A percentile compares a stretch with the other conserved stretches of the same genome.
These are phyloP conservation scores for Spencermartinsiella ligniputridi DNA, from an alignment of 1,139 yeast species.

Conservation along the genomic window DNA sequence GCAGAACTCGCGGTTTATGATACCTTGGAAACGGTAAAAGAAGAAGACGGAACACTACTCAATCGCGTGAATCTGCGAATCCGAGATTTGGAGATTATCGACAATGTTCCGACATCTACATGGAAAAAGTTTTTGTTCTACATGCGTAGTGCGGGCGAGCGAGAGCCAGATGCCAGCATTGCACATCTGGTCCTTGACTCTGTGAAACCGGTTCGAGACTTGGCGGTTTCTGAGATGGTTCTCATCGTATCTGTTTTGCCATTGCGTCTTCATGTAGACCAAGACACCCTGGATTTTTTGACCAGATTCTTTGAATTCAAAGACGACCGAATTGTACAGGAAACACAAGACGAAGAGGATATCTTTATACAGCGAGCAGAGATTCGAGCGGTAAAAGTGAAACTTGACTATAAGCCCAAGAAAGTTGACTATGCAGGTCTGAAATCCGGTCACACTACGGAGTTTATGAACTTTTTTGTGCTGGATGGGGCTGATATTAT, in stretches of 20 bases:
- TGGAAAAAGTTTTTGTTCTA: constrained; percentile 85
- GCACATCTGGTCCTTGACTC: constrained; percentile 50
- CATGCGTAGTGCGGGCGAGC: constrained; percentile 61
- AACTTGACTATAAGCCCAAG: constrained; percentile 89
- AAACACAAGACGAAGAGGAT: constrained; percentile 40
- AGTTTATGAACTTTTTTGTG: constrained; percentile 81
- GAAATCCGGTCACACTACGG: constrained; percentile 79
- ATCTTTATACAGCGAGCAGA: constrained; percentile 66
- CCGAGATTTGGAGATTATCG: constrained; percentile 59
- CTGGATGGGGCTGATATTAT: constrained; percentile 78
- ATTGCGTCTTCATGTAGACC: constrained; percentile 79
- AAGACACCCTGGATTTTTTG: constrained; percentile 83
- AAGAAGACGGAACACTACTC: constrained; percentile 43
- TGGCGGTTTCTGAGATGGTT: constrained; percentile 68
- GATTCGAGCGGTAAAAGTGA: constrained; percentile 57
- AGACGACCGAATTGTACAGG: constrained; percentile 55
- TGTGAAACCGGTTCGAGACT: constrained; percentile 58
- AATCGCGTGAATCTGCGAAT: constrained; percentile 44
- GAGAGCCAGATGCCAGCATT: constrained; percentile 70
- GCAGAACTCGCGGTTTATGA: constrained; percentile 45
- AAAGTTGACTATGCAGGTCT: constrained; percentile 79
- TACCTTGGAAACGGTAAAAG: constrained; percentile 32
- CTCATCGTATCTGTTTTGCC: constrained; percentile 61
- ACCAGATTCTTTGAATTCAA: constrained; percentile 76
- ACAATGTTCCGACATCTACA: constrained; percentile 80